These are phyloP conservation scores for Staphylotrichum tortipilum DNA, from an alignment of 495 filamentous ascomycete species.

Conservation along the genomic window DNA sequence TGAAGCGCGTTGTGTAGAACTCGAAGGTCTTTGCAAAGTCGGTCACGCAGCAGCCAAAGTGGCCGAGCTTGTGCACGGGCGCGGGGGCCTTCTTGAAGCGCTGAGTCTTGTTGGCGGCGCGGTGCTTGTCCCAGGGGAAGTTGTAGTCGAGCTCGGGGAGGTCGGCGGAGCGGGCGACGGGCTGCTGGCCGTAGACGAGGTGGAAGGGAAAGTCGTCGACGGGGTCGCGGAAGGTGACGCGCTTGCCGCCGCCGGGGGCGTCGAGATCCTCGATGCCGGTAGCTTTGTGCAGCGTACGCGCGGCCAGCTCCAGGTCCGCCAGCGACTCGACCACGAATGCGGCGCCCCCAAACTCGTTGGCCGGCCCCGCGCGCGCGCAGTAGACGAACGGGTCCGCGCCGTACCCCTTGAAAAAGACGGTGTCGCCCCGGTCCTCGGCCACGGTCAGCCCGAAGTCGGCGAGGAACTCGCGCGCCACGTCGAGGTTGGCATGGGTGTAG, in stretches of 20 bases:
- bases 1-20: constrained; percentile 58
- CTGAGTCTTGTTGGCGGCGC: constrained; percentile 23
- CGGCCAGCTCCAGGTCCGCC: constrained; percentile 40
- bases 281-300: constrained; percentile 26
- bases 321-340: constrained; percentile 43
- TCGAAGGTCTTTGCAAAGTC: constrained; percentile 44
- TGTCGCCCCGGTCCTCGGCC: constrained; percentile 27
- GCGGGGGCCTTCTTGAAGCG: constrained; percentile 50
- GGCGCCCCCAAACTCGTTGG: constrained; percentile 41
- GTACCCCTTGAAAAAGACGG: constrained; percentile 47
- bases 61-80: constrained; percentile 60
- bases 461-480: constrained; percentile 36
- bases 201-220: constrained; percentile 46
- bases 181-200: constrained; percentile 16
- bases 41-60: constrained; percentile 53
- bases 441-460: constrained; percentile 46
- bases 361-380: constrained; percentile 36
- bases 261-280: constrained; percentile 38
- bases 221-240: constrained; percentile 42
- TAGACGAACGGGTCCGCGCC: constrained; percentile 47
- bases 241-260: constrained; percentile 47
- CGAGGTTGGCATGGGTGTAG: constrained; percentile 42
- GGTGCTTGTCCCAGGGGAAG: constrained; percentile 21
- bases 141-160: neutral
- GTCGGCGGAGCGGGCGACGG: neutral